Evolutionary conservation across 108 stramenopile species (phyloP).

Genomic region (Skeletonema costatum): DNA sequence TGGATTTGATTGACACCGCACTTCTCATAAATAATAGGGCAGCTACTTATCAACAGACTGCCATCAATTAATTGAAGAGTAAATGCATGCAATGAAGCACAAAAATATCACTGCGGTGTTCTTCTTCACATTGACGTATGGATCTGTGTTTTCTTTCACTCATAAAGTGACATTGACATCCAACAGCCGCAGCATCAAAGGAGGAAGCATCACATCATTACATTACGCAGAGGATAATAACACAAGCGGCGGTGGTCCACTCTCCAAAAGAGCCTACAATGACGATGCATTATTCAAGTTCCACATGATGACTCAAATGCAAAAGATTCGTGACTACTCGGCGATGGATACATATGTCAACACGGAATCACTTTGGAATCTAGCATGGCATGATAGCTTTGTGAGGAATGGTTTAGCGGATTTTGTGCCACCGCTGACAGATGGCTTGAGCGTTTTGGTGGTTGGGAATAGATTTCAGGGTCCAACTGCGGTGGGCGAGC

Average conservation of each 20-base stretch:
- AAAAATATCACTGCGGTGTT: too few relatives aligned
- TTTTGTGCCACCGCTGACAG: conserved; percentile 22
- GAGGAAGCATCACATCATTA: not conserved
- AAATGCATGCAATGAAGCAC: too few relatives aligned
- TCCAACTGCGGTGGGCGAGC: not conserved
- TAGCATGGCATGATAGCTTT: conserved; percentile 18
- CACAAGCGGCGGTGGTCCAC: not conserved
- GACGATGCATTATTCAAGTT: conserved; percentile 9
- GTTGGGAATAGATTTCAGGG: conserved; percentile 1
- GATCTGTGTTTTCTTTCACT: too few relatives aligned
- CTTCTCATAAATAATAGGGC: too few relatives aligned
- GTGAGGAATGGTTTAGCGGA: conserved; percentile 17
- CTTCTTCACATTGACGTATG: too few relatives aligned
- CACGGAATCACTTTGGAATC: conserved; percentile 10
- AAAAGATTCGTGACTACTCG: conserved; percentile 16
- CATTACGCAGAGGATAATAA: not conserved
- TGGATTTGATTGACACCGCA: too few relatives aligned
- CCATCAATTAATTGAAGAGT: too few relatives aligned
- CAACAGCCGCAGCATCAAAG: not conserved
- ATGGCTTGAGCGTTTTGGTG: conserved; percentile 8
- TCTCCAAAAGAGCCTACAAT: conserved; percentile 13
- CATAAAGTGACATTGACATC: not conserved
- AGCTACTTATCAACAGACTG: not conserved
- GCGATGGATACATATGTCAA: conserved; percentile 13
- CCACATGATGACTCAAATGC: conserved; percentile 14